Conservation (phyloP, 192 early-diverging fungal genomes). For the Coemansia guatemalensis region DNA sequence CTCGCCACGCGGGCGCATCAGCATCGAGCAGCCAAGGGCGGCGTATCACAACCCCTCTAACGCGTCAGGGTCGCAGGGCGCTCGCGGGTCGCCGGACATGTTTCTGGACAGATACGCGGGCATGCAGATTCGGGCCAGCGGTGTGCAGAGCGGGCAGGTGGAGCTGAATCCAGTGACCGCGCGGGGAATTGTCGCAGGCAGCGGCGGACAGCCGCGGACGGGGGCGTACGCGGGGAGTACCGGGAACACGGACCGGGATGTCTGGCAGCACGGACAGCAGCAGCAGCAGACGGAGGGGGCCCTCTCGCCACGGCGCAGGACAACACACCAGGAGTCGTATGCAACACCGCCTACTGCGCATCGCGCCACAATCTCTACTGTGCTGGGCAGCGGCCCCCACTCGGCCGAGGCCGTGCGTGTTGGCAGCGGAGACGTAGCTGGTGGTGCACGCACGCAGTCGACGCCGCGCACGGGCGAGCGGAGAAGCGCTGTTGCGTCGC, state of each 20-base stretch:
- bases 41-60: constrained; percentile 2
- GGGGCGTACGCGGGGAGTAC: constrained; percentile 9
- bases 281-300: constrained; percentile 10
- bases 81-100: constrained; percentile 9
- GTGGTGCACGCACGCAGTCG: background rate
- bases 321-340: constrained; percentile 19
- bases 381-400: constrained; percentile 10
- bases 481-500: constrained; percentile 1
- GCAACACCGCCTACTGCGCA: constrained; percentile 38
- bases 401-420: constrained; percentile 4
- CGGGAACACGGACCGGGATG: constrained; percentile 17
- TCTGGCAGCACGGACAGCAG: constrained; percentile 3
- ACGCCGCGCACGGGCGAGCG: background rate
- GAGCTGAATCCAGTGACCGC: constrained; percentile 32
- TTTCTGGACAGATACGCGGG: background rate
- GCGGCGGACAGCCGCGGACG: constrained; percentile 3
- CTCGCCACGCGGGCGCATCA: background rate
- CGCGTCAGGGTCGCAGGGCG: background rate
- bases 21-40: background rate
- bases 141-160: constrained; percentile 13
- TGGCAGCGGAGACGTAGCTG: background rate
- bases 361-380: constrained; percentile 41
- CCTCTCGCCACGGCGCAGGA: constrained; percentile 10
- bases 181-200: constrained; percentile 25
- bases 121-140: background rate